Base-by-base conservation (phyloP, 352 stramenopile genomes). In the Phytophthora meadii region DNA sequence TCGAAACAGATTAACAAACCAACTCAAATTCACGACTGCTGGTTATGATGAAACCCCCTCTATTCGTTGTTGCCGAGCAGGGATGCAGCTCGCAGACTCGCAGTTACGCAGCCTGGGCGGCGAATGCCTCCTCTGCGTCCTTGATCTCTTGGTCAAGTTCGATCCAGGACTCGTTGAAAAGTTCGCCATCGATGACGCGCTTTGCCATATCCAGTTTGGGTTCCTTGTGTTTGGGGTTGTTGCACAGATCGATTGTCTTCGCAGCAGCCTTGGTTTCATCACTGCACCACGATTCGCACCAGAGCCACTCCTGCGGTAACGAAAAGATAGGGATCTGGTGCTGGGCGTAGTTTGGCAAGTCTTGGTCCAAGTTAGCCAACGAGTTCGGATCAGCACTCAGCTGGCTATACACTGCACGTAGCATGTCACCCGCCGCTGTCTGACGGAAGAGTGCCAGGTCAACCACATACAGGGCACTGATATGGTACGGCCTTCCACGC, bases 191-290 rank as follows among this genome's bases (percentile, higher is more conserved):
- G 65, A 99, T 99, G 27, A 98, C 88, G 51, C 98, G 88, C 81
- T 99, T 99, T 22, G 98, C 98, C 98, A 99, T 99, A 44, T 99
- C 96, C 25, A 99, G 85, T 76, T 99, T 99, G 11, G 98, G 95
- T 71, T 99, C 98, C 84, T 99, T 99, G 82, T 99, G 97, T 70
- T 99, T 89, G 4, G 98, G 98, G 74, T 99, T 99, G 82, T 99
- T 99, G 82, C 98, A 99, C 53, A 99, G 77, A 76, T 99, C 98
- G 70, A 99, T 99, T 4, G 98, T 99, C 85, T 99, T 99, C 22
- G 98, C 97, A 9, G 84, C 59, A 11, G 73, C 84, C 76, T 99
- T 99, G 14, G 94, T 98, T 57, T 98, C 96, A 52, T 99, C 97
- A 55, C 90, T 98, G 83, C 98, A 99, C 98, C 98, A 99, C 22